phyloP scores from a whole-genome alignment of 768 basidiomycete species.

The Hortiboletus flavorubellus region DNA sequence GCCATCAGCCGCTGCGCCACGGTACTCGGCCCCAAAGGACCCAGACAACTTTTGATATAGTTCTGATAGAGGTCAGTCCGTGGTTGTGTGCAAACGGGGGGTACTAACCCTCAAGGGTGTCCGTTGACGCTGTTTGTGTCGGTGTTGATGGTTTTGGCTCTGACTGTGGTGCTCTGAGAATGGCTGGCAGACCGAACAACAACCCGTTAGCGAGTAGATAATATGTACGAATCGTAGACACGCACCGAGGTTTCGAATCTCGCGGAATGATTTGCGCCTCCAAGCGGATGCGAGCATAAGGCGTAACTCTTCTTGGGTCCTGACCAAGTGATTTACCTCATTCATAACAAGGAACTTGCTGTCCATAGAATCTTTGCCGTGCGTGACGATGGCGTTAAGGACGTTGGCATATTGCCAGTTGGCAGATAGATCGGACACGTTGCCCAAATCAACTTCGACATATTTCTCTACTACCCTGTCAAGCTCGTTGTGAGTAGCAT shows the following conservation, averaged over 20 bases:
- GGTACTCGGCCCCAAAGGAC: slow-evolving; percentile 1
- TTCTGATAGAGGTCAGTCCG: not conserved
- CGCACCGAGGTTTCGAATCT: slow-evolving; percentile 9
- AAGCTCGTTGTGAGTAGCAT: too few species aligned
- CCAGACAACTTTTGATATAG: not conserved
- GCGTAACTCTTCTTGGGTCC: not conserved
- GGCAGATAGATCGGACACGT: too few species aligned
- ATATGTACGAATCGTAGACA: too few species aligned
- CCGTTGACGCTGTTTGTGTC: too few species aligned
- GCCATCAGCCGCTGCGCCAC: slow-evolving; percentile 8
- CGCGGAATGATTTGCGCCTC: not conserved
- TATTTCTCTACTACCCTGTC: too few species aligned
- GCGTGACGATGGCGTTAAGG: too few species aligned
- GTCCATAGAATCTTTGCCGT: too few species aligned
- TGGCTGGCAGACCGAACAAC: not conserved
- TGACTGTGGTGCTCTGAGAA: not conserved
- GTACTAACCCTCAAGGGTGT: not conserved
- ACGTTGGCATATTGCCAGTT: too few species aligned
- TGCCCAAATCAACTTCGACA: too few species aligned
- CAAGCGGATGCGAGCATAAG: not conserved
- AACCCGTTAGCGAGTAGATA: not conserved
- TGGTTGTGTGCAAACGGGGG: too few species aligned
- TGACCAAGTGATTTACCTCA: not conserved
- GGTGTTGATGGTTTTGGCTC: not conserved
- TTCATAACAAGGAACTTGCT: too few species aligned